Evolutionary conservation across 306 rosid species (phyloP), one percentile per base, ranked within the genome.

Genomic region (Lathyrus aphaca): DNA sequence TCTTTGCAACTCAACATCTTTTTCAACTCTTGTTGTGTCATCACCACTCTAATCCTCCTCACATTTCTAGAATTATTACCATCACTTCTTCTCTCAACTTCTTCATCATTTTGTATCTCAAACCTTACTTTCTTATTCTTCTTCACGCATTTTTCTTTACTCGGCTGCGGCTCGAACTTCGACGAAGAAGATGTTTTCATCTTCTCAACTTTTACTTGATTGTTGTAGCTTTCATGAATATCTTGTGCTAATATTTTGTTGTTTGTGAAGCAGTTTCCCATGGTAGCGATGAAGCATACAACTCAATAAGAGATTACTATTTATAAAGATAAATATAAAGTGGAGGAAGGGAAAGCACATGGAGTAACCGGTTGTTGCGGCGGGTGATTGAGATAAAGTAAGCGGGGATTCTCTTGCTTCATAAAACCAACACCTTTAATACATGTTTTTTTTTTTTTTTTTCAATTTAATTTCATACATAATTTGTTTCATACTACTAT

Each of bases 1-100:
- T 76, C 66, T 37, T 74, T 75, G 77, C 30, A 71, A 12, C 60
- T 59, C 85, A 94, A 66, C 15, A 94, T 67, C 72, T 72, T 81
- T 32, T 82, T 83, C 79, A 94, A 79, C 87, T 90, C 97, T 64
- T 84, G 73, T 71, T 68, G 87, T 55, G 87, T 90, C 84, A 94
- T 79, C 80, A 88, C 88, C 77, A 90, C 62, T 67, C 80, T 86
- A 78, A 94, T 81, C 86, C 97, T 81, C 86, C 97, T 94, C 86
- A 88, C 83, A 37, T 79, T 80, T 56, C 68, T 80, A n/a, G 80
- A 65, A 25, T 71, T 55, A n/a, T 71, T 55, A n/a, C 71, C 77
- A 11, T 4, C 3, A 32, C 1, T 25, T 8, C 18, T 32, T 6
- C 50, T 18, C 14, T 19, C 77, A 48, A 30, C 32, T 19, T 14